A percentile compares a stretch with the other conserved stretches of the same genome.
Evolutionary conservation across 2,329 filamentous ascomycete species (phyloP).

Genomic region (Pseudogymnoascus sp.): DNA sequence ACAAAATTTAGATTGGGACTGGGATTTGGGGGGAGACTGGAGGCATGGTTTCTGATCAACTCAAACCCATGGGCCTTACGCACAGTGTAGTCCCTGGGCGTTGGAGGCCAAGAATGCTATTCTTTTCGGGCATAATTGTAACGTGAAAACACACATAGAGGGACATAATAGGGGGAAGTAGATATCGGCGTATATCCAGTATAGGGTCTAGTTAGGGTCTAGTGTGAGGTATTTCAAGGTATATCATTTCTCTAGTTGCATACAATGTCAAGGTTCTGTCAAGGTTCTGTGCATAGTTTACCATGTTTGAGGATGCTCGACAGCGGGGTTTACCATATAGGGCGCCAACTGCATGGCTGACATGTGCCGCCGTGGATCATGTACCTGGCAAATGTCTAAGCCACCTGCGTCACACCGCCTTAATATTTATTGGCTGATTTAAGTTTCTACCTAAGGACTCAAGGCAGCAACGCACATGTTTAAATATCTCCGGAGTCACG

Average conservation of each 20-base stretch:
- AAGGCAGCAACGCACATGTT: neutral
- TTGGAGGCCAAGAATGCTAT: neutral
- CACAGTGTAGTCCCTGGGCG: neutral
- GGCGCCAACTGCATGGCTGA: slow-evolving; percentile 4
- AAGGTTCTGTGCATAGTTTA: neutral
- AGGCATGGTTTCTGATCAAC: slow-evolving; percentile 1
- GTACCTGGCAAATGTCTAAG: neutral
- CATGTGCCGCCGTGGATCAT: slow-evolving; percentile 1
- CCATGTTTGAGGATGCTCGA: neutral
- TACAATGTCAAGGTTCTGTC: neutral
- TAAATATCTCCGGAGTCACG: neutral
- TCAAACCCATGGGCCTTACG: neutral
- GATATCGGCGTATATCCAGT: neutral
- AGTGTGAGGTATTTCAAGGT: slow-evolving; percentile 4
- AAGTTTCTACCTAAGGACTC: neutral
- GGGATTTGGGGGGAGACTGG: neutral
- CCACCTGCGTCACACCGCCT: slow-evolving; percentile 5
- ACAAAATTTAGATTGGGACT: slow-evolving; percentile 1
- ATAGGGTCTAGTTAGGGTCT: neutral
- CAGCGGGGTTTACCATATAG: neutral
- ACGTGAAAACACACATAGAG: neutral
- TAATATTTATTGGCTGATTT: neutral
- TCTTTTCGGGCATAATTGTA: neutral
- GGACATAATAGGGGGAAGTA: neutral
- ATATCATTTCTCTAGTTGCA: slow-evolving; percentile 6